A percentile compares a stretch with the other conserved stretches of the same genome.
Conservation (phyloP, 1,284 basidiomycete genomes). For the Leccinum griseonigrum region DNA sequence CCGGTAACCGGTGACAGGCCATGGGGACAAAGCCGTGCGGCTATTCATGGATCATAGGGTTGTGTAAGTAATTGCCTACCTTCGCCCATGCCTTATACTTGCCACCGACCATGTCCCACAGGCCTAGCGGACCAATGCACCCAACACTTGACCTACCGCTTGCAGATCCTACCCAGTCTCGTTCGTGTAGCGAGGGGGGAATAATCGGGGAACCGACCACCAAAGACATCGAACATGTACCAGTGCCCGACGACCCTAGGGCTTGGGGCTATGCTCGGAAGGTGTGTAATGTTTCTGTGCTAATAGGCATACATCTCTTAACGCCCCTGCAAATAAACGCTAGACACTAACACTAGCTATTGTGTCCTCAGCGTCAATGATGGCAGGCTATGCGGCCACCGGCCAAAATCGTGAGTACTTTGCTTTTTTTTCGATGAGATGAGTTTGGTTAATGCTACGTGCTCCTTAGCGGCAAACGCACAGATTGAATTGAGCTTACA, state of each 20-base stretch:
- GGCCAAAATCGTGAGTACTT: conserved; percentile 62
- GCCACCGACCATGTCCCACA: conserved; percentile 13
- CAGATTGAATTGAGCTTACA: conserved; percentile 68
- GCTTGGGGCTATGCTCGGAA: conserved; percentile 70
- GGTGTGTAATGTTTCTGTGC: conserved; percentile 27
- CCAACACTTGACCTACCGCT: background rate
- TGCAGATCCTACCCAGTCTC: conserved; percentile 1
- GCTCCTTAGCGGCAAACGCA: conserved; percentile 57
- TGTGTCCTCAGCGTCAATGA: conserved; percentile 63
- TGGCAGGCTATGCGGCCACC: conserved; percentile 66
- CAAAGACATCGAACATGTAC: conserved; percentile 62
- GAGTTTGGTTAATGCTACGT: background rate
- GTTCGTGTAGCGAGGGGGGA: conserved; percentile 1
- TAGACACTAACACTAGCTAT: conserved; percentile 57
- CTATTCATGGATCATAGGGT: conserved; percentile 1
- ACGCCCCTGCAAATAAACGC: background rate
- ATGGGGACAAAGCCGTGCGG: conserved; percentile 1
- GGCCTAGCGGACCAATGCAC: conserved; percentile 7
- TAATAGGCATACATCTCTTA: background rate
- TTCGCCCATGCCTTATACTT: background rate
- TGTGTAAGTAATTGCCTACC: conserved; percentile 7
- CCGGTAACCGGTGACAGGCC: background rate
- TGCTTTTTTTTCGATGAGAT: background rate
- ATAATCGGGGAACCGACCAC: background rate
- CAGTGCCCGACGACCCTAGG: conserved; percentile 76